Base-by-base conservation (phyloP, 805 yeast genomes). In the Lipomyces yamadae region DNA sequence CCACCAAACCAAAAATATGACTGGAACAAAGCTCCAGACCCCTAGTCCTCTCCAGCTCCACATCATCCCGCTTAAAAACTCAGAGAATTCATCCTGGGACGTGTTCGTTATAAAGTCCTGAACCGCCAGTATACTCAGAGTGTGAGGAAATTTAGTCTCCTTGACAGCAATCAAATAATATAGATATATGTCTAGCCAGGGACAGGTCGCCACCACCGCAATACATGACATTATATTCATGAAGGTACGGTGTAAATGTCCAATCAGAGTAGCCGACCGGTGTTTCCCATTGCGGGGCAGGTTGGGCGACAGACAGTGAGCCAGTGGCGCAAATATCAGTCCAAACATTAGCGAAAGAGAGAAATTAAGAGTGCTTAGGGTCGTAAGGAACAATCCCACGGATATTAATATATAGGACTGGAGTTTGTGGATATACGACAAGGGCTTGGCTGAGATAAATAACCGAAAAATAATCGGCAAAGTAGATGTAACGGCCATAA, bases 341-440 rank as follows among this genome's bases (percentile, higher is more conserved):
- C 97, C 94, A 65, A 93, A 80, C 4, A 82, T 74, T 60, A 91
- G 82, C 0, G 97, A 91, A 67, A 95, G 81, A 1, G 98, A 83
- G 76, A 93, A 95, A 78, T 95, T 92, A 32, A 94, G 83, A 69
- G 92, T 92, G 62, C 94, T 79, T 54, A 92, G 79, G 0, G 96
- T 86, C 7, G 91, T 85, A 54, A 92, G 81, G 39, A 87, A 81
- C 74, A 92, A 82, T 39, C 96, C 87, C 61, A 89, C 63, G 52
- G 60, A 65, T 24, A 68, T 61, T 7, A 67, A 29, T 5, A 60
- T 48, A n/a, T 58, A 63, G 2, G 71, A 58, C 4, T 64, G 66
- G 3, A 68, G 29, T 45, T 63, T 58, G 56, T 59, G 29, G 32
- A 68, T 32, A 37, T 56, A 66, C n/a, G 70, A 62, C 32, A 6